These are phyloP conservation scores for Apiotrichum mycotoxinovorans DNA, from an alignment of 1,284 basidiomycete genomes.

Conservation along the genomic window DNA sequence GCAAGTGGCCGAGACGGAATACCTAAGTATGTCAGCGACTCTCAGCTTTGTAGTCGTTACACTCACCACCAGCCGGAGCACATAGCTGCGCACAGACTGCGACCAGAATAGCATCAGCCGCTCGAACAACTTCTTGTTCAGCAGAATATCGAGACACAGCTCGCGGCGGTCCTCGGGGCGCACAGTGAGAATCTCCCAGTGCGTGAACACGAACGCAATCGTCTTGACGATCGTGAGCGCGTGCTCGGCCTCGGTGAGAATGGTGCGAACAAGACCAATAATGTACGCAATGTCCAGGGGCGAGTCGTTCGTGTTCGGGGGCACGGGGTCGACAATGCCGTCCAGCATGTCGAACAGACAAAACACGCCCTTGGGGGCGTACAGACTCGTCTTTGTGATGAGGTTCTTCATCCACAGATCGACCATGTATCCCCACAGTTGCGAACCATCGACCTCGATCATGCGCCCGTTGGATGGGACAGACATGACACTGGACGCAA, in stretches of 20 bases:
- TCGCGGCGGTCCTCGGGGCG: slow-evolving; percentile 48
- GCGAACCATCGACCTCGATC: slow-evolving; percentile 44
- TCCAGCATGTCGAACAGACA: slow-evolving; percentile 51
- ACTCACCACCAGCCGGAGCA: slow-evolving; percentile 48
- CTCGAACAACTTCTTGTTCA: slow-evolving; percentile 52
- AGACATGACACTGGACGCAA: slow-evolving; percentile 41
- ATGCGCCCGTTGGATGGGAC: slow-evolving; percentile 34
- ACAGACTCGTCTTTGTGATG: slow-evolving; percentile 53
- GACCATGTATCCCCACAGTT: slow-evolving; percentile 52
- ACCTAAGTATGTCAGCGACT: too few species aligned
- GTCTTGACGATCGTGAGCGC: slow-evolving; percentile 54
- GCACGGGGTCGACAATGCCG: slow-evolving; percentile 44
- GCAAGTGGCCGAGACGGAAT: slow-evolving; percentile 53
- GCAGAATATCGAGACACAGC: slow-evolving; percentile 51
- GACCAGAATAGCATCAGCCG: slow-evolving; percentile 54
- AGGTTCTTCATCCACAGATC: slow-evolving; percentile 52
- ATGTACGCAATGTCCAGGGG: slow-evolving; percentile 52
- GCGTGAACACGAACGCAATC: slow-evolving; percentile 54
- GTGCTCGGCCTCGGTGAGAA: slow-evolving; percentile 54
- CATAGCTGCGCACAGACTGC: slow-evolving; percentile 53
- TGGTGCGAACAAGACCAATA: slow-evolving; percentile 50
- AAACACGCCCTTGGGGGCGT: slow-evolving; percentile 54
- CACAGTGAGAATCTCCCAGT: slow-evolving; percentile 54
- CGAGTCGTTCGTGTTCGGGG: slow-evolving; percentile 23
- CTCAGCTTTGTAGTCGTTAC: neutral